A percentile compares a stretch with the other conserved stretches of the same genome.
phyloP scores from a whole-genome alignment of 306 rosid genomes.

The Cucurbita moschata region DNA sequence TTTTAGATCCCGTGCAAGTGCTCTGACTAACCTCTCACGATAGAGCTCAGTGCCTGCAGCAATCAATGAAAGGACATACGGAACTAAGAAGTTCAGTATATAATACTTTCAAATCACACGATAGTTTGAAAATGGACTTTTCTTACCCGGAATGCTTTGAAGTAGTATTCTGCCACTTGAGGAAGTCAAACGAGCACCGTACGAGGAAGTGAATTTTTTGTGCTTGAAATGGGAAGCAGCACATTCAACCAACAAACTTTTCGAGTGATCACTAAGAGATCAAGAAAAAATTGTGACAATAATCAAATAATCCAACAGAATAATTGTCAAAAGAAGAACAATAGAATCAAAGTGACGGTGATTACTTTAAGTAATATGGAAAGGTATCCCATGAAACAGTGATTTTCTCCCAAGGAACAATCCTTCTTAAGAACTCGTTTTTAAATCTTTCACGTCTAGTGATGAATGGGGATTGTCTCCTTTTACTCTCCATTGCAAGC shows the following conservation, averaged over 20 bases:
- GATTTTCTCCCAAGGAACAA: constrained; percentile 90
- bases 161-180: constrained; percentile 86
- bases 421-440: constrained; percentile 66
- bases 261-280: constrained; percentile 52
- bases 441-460: constrained; percentile 63
- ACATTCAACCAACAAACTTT: constrained; percentile 75
- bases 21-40: constrained; percentile 85
- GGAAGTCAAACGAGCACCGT: constrained; percentile 68
- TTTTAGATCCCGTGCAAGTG: constrained; percentile 74
- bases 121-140: background rate
- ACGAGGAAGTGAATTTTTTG: constrained; percentile 33
- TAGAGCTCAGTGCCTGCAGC: constrained; percentile 79
- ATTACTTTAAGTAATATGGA: constrained; percentile 81
- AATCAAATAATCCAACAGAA: background rate
- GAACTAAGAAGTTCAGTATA: background rate
- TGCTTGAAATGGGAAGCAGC: constrained; percentile 76
- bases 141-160: constrained; percentile 81
- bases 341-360: constrained; percentile 6
- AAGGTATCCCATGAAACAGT: constrained; percentile 82
- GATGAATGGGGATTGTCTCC: constrained; percentile 60
- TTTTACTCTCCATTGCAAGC: constrained; percentile 53
- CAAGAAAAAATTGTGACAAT: background rate
- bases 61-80: constrained; percentile 3
- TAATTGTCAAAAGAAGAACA: background rate
- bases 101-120: background rate